These are phyloP conservation scores for Clausena lansium DNA, from an alignment of 345 rosid species.

Conservation along the genomic window DNA sequence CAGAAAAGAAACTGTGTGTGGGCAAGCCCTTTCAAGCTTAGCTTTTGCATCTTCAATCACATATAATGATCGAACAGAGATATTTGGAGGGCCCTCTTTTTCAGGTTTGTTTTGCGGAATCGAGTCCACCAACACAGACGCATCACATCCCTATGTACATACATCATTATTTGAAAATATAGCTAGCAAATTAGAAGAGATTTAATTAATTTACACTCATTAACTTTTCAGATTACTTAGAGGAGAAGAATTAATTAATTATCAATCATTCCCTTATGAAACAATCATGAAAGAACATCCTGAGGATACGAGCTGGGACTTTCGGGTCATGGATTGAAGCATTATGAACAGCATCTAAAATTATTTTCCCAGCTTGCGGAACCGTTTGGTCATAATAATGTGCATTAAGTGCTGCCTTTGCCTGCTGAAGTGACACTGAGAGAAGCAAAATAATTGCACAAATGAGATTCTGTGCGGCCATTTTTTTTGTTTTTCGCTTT, in stretches of 20 bases:
- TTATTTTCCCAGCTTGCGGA: constrained; percentile 64
- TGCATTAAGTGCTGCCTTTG: constrained; percentile 40
- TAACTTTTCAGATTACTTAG: background rate
- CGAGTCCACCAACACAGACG: constrained; percentile 67
- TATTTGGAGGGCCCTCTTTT: constrained; percentile 83
- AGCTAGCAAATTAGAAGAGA: background rate
- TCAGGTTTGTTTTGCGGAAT: constrained; percentile 66
- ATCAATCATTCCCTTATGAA: constrained; percentile 58
- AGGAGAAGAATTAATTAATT: too few species aligned
- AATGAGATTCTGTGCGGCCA: constrained; percentile 27
- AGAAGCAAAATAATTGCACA: constrained; percentile 17
- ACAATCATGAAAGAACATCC: constrained; percentile 94
- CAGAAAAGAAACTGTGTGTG: constrained; percentile 68
- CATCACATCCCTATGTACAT: constrained; percentile 76
- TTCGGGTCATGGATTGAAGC: constrained; percentile 66
- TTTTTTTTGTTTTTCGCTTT: background rate
- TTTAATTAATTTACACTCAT: background rate
- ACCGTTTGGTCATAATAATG: constrained; percentile 67
- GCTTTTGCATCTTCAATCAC: constrained; percentile 72
- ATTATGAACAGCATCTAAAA: constrained; percentile 48
- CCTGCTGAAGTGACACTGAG: constrained; percentile 23
- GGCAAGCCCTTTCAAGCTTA: constrained; percentile 70
- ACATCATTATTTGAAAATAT: too few species aligned
- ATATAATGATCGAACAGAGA: constrained; percentile 70
- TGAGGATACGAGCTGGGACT: constrained; percentile 77